These are phyloP conservation scores for Podospora pseudoanserina DNA, from an alignment of 495 filamentous ascomycete species.

Conservation along the genomic window DNA sequence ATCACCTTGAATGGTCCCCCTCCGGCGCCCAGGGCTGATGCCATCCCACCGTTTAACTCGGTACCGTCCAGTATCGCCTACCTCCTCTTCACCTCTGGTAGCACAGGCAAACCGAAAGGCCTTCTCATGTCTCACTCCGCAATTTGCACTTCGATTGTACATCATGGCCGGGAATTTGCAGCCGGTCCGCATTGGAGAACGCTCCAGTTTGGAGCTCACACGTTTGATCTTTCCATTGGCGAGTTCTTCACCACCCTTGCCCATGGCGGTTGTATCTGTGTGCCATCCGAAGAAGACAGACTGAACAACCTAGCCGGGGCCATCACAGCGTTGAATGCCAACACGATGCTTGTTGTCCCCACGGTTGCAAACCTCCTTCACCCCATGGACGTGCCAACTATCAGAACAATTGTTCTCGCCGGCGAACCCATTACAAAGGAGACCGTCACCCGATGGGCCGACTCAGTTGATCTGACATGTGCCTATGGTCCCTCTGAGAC, in stretches of 20 bases:
- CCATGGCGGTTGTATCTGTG: constrained; percentile 58
- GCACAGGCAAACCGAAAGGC: not conserved
- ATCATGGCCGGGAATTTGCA: not conserved
- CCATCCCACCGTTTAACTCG: not conserved
- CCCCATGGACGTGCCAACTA: constrained; percentile 34
- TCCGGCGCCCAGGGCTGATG: not conserved
- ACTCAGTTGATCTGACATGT: constrained; percentile 3
- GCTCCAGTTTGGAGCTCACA: constrained; percentile 57
- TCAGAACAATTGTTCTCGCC: constrained; percentile 47
- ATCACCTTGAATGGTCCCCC: not conserved
- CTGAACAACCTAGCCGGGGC: constrained; percentile 27
- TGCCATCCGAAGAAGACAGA: constrained; percentile 53
- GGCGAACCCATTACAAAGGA: constrained; percentile 44
- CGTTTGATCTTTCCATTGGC: constrained; percentile 55
- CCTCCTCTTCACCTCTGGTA: not conserved
- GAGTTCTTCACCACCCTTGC: constrained; percentile 55
- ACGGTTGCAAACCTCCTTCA: constrained; percentile 17
- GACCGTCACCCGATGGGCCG: constrained; percentile 29
- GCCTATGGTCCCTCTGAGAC: not conserved
- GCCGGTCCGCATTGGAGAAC: not conserved
- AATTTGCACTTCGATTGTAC: not conserved
- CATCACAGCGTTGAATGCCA: constrained; percentile 26
- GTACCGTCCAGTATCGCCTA: not conserved
- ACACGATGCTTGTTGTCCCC: constrained; percentile 25
- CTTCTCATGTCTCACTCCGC: not conserved